phyloP scores from a whole-genome alignment of 441 rosid species.

The Erysimum pusillum region DNA sequence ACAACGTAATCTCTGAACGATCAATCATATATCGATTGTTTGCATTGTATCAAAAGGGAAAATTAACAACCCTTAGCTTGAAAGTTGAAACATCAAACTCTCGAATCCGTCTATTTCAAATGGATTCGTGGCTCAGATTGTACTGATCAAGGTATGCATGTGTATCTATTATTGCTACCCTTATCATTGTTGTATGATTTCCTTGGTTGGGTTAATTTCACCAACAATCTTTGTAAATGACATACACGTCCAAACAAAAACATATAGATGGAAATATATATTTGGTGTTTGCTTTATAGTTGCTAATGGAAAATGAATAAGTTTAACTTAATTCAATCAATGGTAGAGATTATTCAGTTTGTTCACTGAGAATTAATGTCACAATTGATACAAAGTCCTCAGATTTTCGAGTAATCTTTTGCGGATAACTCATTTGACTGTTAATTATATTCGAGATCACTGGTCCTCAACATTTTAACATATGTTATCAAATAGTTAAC shows the following conservation, averaged over 20 bases:
- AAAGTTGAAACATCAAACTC: slow-evolving; percentile 30
- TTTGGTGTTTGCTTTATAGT: slow-evolving; percentile 21
- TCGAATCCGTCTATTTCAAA: slow-evolving; percentile 42
- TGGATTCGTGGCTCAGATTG: slow-evolving; percentile 36
- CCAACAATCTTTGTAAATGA: slow-evolving; percentile 35
- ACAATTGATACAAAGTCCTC: background rate
- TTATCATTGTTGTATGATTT: slow-evolving; percentile 32
- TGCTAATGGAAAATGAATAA: slow-evolving; percentile 1
- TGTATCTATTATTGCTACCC: slow-evolving; percentile 33
- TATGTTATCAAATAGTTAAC: background rate
- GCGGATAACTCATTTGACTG: background rate
- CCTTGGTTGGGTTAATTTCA: slow-evolving; percentile 37
- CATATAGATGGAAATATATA: background rate
- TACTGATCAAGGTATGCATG: slow-evolving; percentile 38
- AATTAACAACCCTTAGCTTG: background rate
- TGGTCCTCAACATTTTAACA: background rate
- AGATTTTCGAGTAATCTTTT: background rate
- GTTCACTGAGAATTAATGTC: slow-evolving; percentile 1
- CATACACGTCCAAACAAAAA: slow-evolving; percentile 42
- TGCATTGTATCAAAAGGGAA: slow-evolving; percentile 37
- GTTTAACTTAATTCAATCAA: background rate
- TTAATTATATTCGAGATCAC: background rate
- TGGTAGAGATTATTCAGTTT: slow-evolving; percentile 1
- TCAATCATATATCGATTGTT: slow-evolving; percentile 24
- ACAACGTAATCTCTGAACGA: slow-evolving; percentile 20